Percentiles rank a stretch among this genome's conserved stretches.
Conservation (phyloP, 2,329 filamentous ascomycete genomes). For the Colletotrichum sp. region DNA sequence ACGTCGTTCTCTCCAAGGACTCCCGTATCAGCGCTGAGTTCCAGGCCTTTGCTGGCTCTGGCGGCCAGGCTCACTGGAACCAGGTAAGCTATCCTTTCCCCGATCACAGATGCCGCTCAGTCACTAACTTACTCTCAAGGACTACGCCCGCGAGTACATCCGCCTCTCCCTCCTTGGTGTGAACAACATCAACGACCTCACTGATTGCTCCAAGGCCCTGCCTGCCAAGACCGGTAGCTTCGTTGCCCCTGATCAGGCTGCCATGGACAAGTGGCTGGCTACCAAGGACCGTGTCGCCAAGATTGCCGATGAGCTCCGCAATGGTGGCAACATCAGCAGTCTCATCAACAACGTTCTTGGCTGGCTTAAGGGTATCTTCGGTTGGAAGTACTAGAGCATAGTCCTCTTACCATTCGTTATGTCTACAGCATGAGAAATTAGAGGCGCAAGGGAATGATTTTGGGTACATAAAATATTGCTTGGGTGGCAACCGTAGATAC, state of each 20-base stretch:
- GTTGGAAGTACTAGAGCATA: background rate
- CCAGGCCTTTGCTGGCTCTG: constrained; percentile 35
- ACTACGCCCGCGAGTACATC: constrained; percentile 57
- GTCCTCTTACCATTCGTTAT: background rate
- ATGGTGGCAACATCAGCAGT: background rate
- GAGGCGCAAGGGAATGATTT: background rate
- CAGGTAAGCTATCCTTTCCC: constrained; percentile 27
- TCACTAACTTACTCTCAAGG: constrained; percentile 28
- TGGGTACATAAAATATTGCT: background rate
- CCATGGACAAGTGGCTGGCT: constrained; percentile 22
- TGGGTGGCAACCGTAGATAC: constrained; percentile 1
- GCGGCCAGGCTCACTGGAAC: constrained; percentile 44
- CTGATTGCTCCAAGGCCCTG: constrained; percentile 58
- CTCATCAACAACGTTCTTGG: background rate
- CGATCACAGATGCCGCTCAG: accelerated
- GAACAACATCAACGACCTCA: constrained; percentile 58
- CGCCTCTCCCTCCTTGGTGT: constrained; percentile 59
- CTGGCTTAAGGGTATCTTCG: constrained; percentile 11
- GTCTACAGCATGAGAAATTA: background rate
- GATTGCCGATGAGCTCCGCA: constrained; percentile 36
- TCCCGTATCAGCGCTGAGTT: constrained; percentile 39
- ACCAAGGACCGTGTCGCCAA: constrained; percentile 40
- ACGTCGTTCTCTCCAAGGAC: constrained; percentile 41
- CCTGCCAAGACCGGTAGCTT: constrained; percentile 33
- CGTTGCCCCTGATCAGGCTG: constrained; percentile 13